Base-by-base conservation (phyloP, 2,329 filamentous ascomycete species). In the Bimuria novae-zelandiae region DNA sequence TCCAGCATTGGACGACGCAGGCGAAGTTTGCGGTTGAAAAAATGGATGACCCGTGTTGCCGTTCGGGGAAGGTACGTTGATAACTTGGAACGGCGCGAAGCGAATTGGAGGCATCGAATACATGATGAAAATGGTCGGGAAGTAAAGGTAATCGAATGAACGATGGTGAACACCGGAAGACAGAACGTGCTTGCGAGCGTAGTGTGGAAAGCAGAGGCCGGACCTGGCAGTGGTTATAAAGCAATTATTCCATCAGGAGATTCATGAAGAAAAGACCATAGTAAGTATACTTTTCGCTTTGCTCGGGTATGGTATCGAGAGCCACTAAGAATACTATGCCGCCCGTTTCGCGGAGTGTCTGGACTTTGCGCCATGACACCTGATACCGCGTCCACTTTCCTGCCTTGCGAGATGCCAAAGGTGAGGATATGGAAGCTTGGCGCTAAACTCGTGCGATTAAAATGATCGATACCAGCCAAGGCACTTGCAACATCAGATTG, bases 21-120 rank as follows among this genome's bases (percentile, higher is more conserved):
- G 40, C 7, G 59, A 46, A 17, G 51, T 58, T 37, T 61, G 65
- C 12, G 58, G 50, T 39, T 68, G 62, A 30, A 59, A 58, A 23
- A 66, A 63, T 1, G 62, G 59, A 23, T 63, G 62, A 14, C 54
- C 47, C 3, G 32, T 59, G 35, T 53, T 49, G 21, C 50, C 56
- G 37, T 48, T 53, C 14, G 62, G 54, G 8, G 62, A 55, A 4
- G 66, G 60, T 11, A 57, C 55, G 45, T 56, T 63, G 22, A 49
- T 46, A 33, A 70, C 57, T 56, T 71, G 68, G 19, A 71, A 68
- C 5, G 65, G 67, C 2, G 60, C 52, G 46, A 71, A 59, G 42
- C 68, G 66, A 30, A 70, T 69, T 0, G 68, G 68, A 14, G 67
- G 59, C 11, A 69, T 57, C 30, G 27, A 41, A 35, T 55, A 53